A percentile compares a stretch with the other conserved stretches of the same genome.
Conservation (phyloP, 1,284 basidiomycete species). For the Pyrrhoderma noxium region DNA sequence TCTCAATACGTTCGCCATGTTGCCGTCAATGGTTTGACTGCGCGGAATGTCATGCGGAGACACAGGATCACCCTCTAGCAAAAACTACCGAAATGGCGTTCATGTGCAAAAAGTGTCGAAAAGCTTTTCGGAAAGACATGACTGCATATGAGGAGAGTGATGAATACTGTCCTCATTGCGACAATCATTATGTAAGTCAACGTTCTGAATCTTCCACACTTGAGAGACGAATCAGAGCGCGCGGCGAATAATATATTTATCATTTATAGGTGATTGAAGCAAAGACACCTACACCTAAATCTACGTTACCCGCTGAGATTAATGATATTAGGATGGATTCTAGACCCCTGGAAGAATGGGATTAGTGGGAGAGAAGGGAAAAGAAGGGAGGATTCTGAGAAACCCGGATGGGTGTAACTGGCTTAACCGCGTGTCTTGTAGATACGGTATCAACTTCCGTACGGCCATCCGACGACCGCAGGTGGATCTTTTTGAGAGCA, state of each 20-base stretch:
- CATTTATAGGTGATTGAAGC: slow-evolving; percentile 77
- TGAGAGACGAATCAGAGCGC: background rate
- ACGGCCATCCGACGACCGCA: too few species aligned
- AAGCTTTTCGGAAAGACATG: slow-evolving; percentile 96
- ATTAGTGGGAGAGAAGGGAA: too few species aligned
- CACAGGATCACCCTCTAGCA: slow-evolving; percentile 64
- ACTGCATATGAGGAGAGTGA: slow-evolving; percentile 86
- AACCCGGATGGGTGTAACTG: too few species aligned
- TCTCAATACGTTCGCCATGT: slow-evolving; percentile 88
- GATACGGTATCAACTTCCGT: background rate
- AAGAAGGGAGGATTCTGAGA: too few species aligned
- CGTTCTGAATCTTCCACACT: background rate
- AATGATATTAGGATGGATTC: slow-evolving; percentile 86
- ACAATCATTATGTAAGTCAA: slow-evolving; percentile 87
- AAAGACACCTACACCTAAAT: slow-evolving; percentile 71
- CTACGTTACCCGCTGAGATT: slow-evolving; percentile 80
- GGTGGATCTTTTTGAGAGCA: too few species aligned
- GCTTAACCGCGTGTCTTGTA: too few species aligned
- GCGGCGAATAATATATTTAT: background rate
- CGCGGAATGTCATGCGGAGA: slow-evolving; percentile 87
- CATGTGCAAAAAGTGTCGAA: slow-evolving; percentile 96
- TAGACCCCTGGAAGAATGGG: slow-evolving; percentile 68
- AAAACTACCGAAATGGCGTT: slow-evolving; percentile 90
- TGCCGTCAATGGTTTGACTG: slow-evolving; percentile 97
- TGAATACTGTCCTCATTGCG: slow-evolving; percentile 97